phyloP scores from a whole-genome alignment of 2,329 filamentous ascomycete species.

The Aspergillus brasiliensis region DNA sequence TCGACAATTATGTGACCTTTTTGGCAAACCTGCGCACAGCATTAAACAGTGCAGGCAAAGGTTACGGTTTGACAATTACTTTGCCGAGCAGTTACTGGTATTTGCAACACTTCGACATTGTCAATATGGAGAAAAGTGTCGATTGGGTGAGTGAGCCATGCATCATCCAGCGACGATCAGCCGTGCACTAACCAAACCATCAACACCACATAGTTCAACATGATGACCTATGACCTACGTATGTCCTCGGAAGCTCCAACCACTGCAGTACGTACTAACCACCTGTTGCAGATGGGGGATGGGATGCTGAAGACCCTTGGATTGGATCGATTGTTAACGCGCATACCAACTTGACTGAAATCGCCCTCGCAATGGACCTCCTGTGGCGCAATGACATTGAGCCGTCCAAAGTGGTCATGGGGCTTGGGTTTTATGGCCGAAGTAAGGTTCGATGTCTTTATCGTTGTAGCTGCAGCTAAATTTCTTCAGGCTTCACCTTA shows the following conservation, averaged over 20 bases:
- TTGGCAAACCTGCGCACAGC: background rate
- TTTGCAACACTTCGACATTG: slow-evolving; percentile 34
- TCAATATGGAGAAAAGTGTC: slow-evolving; percentile 3
- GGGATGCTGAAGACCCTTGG: slow-evolving; percentile 17
- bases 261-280: background rate
- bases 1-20: slow-evolving; percentile 2
- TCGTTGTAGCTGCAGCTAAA: background rate
- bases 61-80: slow-evolving; percentile 16
- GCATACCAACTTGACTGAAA: slow-evolving; percentile 27
- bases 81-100: slow-evolving; percentile 7
- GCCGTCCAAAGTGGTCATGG: slow-evolving; percentile 46
- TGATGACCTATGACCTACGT: slow-evolving; percentile 22
- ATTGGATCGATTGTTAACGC: slow-evolving; percentile 13
- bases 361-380: slow-evolving; percentile 40
- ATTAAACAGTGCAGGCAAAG: background rate
- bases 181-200: no score
- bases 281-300: slow-evolving; percentile 15
- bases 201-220: slow-evolving; percentile 13
- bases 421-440: slow-evolving; percentile 52
- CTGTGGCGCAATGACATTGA: slow-evolving; percentile 49
- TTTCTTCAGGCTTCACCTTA: slow-evolving; percentile 4
- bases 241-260: background rate
- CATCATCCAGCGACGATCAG: no score
- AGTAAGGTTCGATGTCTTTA: background rate
- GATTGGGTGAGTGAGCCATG: slow-evolving; percentile 4